phyloP scores from a whole-genome alignment of 495 filamentous ascomycete species.

The Penicillium coffeae region DNA sequence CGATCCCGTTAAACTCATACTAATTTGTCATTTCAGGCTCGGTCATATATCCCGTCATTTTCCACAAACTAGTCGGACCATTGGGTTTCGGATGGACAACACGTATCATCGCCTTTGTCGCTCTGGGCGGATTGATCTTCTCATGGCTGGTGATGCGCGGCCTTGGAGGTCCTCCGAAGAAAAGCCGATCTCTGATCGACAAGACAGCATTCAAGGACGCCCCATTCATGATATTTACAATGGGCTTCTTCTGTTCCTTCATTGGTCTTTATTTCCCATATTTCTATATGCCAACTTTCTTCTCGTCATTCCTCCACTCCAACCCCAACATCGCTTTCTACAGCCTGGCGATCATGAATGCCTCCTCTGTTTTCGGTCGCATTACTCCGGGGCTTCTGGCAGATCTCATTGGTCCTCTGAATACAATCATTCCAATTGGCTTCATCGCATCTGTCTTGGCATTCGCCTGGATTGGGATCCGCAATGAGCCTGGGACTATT shows the following conservation, averaged over 20 bases:
- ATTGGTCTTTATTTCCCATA: slow-evolving; percentile 40
- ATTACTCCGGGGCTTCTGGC: slow-evolving; percentile 39
- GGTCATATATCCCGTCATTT: slow-evolving; percentile 52
- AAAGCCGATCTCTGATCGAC: slow-evolving; percentile 24
- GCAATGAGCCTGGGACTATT: slow-evolving; percentile 27
- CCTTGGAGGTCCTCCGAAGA: slow-evolving; percentile 15
- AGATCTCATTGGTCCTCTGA: slow-evolving; percentile 33
- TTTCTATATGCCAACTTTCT: slow-evolving; percentile 38
- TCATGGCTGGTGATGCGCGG: slow-evolving; percentile 33
- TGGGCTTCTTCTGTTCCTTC: slow-evolving; percentile 30
- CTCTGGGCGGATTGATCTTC: slow-evolving; percentile 37
- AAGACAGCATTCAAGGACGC: slow-evolving; percentile 30
- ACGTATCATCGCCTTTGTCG: slow-evolving; percentile 50
- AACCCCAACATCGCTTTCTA: slow-evolving; percentile 35
- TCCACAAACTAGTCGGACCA: slow-evolving; percentile 42
- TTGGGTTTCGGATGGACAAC: slow-evolving; percentile 54
- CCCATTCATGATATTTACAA: slow-evolving; percentile 29
- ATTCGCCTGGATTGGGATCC: slow-evolving; percentile 34
- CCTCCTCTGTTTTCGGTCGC: slow-evolving; percentile 42
- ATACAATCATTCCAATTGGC: slow-evolving; percentile 29
- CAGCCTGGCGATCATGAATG: slow-evolving; percentile 45
- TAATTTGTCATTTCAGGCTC: too few species aligned
- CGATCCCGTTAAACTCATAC: too few species aligned
- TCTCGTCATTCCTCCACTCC: slow-evolving; percentile 11
- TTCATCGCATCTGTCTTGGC: slow-evolving; percentile 26